Evolutionary conservation across 2,329 filamentous ascomycete species (phyloP), one percentile per base, ranked within the genome.

Genomic region (Xylariaceae sp.): DNA sequence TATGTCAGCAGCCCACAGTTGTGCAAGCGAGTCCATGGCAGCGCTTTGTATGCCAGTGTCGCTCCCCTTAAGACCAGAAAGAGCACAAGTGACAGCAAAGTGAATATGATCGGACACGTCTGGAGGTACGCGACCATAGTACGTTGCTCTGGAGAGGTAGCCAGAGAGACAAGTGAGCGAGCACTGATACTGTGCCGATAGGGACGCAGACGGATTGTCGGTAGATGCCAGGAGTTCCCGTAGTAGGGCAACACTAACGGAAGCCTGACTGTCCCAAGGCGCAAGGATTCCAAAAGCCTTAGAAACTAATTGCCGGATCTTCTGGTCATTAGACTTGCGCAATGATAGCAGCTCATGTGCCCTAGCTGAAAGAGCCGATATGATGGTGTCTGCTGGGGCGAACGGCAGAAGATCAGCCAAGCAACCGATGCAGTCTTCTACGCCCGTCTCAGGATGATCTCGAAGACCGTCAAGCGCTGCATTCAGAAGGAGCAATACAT

Each of bases 221-320:
- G 64, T 67, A 9, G 66, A 65, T 15, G 67, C 64, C 44, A 72
- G 30, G 45, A 67, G 67, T 18, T 55, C 58, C 48, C 65, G 65
- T 49, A 73, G 73, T 13, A 72, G 73, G 7, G 74, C 67, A 10
- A 86, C 67, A 2, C 75, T 68, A 10, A 73, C 68, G 0, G 74
- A 65, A 1, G 78, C 67, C 58, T 78, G 79, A 5, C 66, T 68
- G 3, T 79, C 78, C 71, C 93, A 88, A 0, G 90, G 88, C 0
- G 83, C 85, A 4, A 97, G 74, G 10, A 96, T 88, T 0, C 92
- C 92, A 66, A 92, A 84, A 0, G 85, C 82, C 61, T 85, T 86
- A 13, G 90, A 86, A 1, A 87, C 86, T 34, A 87, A 77, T 44
- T 79, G 77, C 41, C 92, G 82, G 4, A 88, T 80, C 57, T 85